Evolutionary conservation across 225 moss, liverwort and hornwort species (phyloP).

Genomic region (Anthoceros angustus): DNA sequence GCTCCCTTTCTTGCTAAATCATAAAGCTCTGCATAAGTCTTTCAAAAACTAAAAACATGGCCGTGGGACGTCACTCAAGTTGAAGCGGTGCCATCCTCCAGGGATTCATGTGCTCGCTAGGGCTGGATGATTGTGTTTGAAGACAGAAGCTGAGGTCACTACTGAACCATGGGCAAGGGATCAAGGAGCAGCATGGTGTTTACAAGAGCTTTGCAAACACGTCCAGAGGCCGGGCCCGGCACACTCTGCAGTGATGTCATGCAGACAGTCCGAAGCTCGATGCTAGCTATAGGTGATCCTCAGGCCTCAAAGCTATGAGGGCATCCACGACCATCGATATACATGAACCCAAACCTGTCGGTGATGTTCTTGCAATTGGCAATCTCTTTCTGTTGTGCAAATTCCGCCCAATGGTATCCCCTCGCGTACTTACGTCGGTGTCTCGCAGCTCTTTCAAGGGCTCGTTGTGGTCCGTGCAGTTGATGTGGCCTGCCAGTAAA

Average conservation of each 20-base stretch:
- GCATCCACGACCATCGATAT: not conserved
- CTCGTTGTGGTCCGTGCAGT: not conserved
- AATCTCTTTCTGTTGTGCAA: not conserved
- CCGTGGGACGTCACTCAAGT: too few species aligned
- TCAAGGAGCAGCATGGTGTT: not conserved
- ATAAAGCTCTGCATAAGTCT: too few species aligned
- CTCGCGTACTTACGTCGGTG: not conserved
- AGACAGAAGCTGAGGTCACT: too few species aligned
- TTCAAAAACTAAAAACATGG: too few species aligned
- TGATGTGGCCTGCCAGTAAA: not conserved
- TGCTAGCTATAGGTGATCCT: too few species aligned
- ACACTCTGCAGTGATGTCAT: not conserved
- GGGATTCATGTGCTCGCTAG: too few species aligned
- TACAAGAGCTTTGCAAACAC: not conserved
- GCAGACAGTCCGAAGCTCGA: not conserved
- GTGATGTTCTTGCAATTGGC: not conserved
- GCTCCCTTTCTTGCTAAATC: too few species aligned
- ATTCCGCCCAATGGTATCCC: not conserved
- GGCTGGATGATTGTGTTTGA: too few species aligned
- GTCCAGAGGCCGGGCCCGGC: not conserved
- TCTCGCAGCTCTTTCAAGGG: not conserved
- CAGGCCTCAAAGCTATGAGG: not conserved
- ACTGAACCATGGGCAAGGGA: not conserved
- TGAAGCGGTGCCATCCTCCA: too few species aligned
- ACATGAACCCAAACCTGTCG: not conserved